Base-by-base conservation (phyloP, 208 protist genomes). In the Trypanosomatidae sp. region DNA sequence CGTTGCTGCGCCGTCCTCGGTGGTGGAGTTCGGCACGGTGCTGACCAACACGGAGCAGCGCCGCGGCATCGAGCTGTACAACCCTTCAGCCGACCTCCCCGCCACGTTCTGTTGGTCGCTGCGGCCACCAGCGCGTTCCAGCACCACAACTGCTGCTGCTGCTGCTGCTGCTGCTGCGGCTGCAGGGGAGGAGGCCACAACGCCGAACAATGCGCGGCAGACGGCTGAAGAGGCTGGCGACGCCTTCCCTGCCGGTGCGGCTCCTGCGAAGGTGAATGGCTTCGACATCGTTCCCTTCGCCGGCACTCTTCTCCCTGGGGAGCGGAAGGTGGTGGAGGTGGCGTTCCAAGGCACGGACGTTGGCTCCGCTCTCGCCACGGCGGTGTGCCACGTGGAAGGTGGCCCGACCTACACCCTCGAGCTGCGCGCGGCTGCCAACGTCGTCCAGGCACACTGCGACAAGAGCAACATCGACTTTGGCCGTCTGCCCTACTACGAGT, bases 201-300 rank as follows among this genome's bases (percentile, higher is more conserved):
- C 30, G 19, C 30, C 53, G 9, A 13, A 8, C 25, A 13, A 30
- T 22, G 55, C 50, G 2, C n/a, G 59, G 15, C 71, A 81, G 28
- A 82, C 97, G 4, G 52, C 66, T 25, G 28, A 79, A 7, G 30
- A 44, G 15, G 28, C 47, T 46, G 77, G n/a, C n/a, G n/a, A n/a
- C n/a, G n/a, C n/a, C n/a, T n/a, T n/a, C n/a, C n/a, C n/a, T n/a
- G n/a, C n/a, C n/a, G n/a, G n/a, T n/a, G n/a, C n/a, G n/a, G n/a
- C n/a, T n/a, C n/a, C n/a, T n/a, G n/a, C n/a, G n/a, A n/a, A 56
- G 49, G 60, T 53, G 52, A 86, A 86, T 39, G 74, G 82, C 13
- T 99, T 99, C 75, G 98, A 99, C 77, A 88, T 99, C 73, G 76
- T 98, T 0, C 98, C 98, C 17, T 98, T 98, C 71, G 78, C 90